A percentile compares a stretch with the other conserved stretches of the same genome.
Conservation (phyloP, 495 filamentous ascomycete species). For the Annulohypoxylon stygium region DNA sequence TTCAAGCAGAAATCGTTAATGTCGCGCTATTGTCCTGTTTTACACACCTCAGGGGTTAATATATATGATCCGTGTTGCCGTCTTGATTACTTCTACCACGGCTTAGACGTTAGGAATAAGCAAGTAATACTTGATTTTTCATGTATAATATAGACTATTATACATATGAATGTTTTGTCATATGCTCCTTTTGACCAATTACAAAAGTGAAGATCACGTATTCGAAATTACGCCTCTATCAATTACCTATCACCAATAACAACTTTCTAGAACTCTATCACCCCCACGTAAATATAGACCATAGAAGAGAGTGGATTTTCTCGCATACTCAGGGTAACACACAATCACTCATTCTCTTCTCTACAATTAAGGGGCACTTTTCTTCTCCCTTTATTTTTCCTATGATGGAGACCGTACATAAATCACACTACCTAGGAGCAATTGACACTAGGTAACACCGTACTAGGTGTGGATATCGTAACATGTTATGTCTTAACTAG, state of each 20-base stretch:
- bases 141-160: no score
- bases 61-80: no score
- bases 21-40: no score
- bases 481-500: neutral
- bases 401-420: neutral
- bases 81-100: no score
- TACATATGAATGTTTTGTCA: neutral
- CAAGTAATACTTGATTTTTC: no score
- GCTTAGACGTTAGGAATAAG: no score
- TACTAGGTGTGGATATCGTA: neutral
- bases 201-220: neutral
- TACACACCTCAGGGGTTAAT: no score
- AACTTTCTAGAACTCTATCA: neutral
- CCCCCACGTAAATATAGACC: neutral
- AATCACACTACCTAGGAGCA: neutral
- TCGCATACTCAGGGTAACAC: neutral
- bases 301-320: neutral
- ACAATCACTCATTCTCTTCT: neutral
- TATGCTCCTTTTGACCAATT: neutral
- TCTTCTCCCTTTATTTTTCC: neutral
- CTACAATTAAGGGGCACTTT: neutral
- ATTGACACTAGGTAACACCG: neutral
- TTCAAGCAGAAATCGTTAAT: no score
- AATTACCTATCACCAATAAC: neutral
- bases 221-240: neutral